These are phyloP conservation scores for Phytophthora quininea DNA, from an alignment of 352 stramenopile genomes.

Conservation along the genomic window DNA sequence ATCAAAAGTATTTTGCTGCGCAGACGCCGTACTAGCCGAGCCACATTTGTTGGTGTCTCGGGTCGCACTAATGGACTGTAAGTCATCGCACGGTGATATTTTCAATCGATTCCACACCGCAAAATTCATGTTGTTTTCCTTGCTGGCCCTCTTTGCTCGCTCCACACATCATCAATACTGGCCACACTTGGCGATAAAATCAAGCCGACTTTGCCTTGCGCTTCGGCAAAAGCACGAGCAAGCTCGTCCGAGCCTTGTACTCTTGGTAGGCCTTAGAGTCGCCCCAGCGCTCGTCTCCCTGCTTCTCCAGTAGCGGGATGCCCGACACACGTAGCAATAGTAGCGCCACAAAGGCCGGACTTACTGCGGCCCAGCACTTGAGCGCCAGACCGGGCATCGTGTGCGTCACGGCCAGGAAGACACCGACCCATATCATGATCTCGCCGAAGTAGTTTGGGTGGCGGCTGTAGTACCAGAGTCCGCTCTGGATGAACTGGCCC, in stretches of 20 bases:
- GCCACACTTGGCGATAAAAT: background rate
- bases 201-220: slow-evolving; percentile 2
- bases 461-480: slow-evolving; percentile 86
- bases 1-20: slow-evolving; percentile 12
- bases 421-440: slow-evolving; percentile 88
- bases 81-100: background rate
- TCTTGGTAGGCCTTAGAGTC: slow-evolving; percentile 59
- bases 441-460: slow-evolving; percentile 95
- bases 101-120: background rate
- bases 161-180: background rate
- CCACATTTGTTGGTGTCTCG: background rate
- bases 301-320: slow-evolving; percentile 78
- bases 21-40: slow-evolving; percentile 6
- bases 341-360: slow-evolving; percentile 69
- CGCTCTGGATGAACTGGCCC: slow-evolving; percentile 72
- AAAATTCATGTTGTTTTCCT: background rate
- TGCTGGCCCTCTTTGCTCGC: background rate
- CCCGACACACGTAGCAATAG: slow-evolving; percentile 69
- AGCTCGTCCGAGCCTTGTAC: slow-evolving; percentile 74
- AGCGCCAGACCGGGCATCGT: slow-evolving; percentile 46
- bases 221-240: slow-evolving; percentile 50
- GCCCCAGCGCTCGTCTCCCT: slow-evolving; percentile 69
- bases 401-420: slow-evolving; percentile 53
- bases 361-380: slow-evolving; percentile 48
- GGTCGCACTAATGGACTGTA: too few relatives aligned